Evolutionary conservation across 2,329 filamentous ascomycete species (phyloP), one percentile per base, ranked within the genome.

Genomic region (Nigrospora sphaerica): DNA sequence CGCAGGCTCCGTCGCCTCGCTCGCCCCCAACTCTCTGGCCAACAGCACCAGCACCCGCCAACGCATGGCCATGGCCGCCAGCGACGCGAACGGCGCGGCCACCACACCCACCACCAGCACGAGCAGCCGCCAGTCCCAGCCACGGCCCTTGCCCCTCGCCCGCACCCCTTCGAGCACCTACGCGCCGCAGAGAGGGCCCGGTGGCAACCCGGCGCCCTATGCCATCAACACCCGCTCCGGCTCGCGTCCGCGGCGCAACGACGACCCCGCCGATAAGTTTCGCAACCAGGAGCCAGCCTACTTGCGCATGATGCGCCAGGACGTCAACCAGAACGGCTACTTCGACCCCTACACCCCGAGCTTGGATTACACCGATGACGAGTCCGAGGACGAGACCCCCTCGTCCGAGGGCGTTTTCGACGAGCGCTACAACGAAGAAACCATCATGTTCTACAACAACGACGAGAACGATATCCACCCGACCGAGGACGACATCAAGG

Each of bases 241-340:
- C 46, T 72, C 54, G 66, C 77, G 53, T 66, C 82, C 58, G 61
- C 74, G 55, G 68, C 80, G 68, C 68, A 78, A 36, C 69, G 75
- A 49, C 13, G 60, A 63, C 43, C 41, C 68, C 64, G 47, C 61
- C 69, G 51, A 71, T 66, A 58, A 73, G 62, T 79, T 73, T 47
- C 77, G 86, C 49, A 87, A 88, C 41, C 89, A 97, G 67, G 92
- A 97, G 66, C 88, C 91, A 62, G 92, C 92, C 47, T 98, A 98
- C 62, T 85, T 97, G 32, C 89, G 95, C 65, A 84, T 92, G 56
- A 79, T 97, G 60, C 83, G 90, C 48, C 88, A 95, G 62, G 88
- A 93, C 35, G 52, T 55, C 12, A 50, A 54, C 31, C 48, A 60
- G 39, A 77, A 78, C 50, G 83, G 88, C 54, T 93, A 91, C 69